Evolutionary conservation across 805 yeast species (phyloP).

Genomic region (Kazachstania kunashirensis): DNA sequence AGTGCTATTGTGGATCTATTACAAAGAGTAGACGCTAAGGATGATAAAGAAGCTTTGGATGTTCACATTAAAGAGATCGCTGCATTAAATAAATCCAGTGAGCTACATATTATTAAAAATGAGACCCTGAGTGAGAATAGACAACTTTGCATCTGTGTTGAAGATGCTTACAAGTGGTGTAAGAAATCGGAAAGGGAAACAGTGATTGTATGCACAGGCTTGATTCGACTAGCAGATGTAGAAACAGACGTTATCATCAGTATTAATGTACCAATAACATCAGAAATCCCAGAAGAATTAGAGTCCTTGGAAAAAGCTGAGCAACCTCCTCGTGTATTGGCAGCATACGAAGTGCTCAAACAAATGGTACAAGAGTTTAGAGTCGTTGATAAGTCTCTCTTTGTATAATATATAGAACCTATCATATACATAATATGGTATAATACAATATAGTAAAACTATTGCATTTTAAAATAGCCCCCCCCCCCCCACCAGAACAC

Average conservation of each 20-base stretch:
- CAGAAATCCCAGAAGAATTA: not conserved
- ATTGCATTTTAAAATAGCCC: no score
- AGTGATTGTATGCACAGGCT: slow-evolving; percentile 45
- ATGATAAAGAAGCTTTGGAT: slow-evolving; percentile 35
- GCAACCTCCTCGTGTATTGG: slow-evolving; percentile 11
- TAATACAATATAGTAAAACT: no score
- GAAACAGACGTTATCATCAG: slow-evolving; percentile 55
- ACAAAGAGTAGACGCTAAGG: slow-evolving; percentile 38
- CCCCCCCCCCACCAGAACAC: no score
- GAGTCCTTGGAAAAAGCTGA: not conserved
- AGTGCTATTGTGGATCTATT: slow-evolving; percentile 57
- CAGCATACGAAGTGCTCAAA: slow-evolving; percentile 16
- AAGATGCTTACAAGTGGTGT: slow-evolving; percentile 47
- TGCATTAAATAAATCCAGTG: slow-evolving; percentile 32
- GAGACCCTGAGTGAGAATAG: slow-evolving; percentile 8
- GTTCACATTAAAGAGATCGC: slow-evolving; percentile 51
- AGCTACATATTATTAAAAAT: slow-evolving; percentile 25
- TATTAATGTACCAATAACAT: slow-evolving; percentile 45
- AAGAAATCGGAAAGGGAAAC: slow-evolving; percentile 27
- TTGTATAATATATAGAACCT: slow-evolving; percentile 15
- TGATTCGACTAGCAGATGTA: slow-evolving; percentile 42
- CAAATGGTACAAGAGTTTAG: slow-evolving; percentile 18
- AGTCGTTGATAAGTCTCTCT: slow-evolving; percentile 22
- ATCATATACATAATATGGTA: no score
- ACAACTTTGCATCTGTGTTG: slow-evolving; percentile 31